Conservation (phyloP, 2,329 filamentous ascomycete genomes). For the Aspergillus vadensis region DNA sequence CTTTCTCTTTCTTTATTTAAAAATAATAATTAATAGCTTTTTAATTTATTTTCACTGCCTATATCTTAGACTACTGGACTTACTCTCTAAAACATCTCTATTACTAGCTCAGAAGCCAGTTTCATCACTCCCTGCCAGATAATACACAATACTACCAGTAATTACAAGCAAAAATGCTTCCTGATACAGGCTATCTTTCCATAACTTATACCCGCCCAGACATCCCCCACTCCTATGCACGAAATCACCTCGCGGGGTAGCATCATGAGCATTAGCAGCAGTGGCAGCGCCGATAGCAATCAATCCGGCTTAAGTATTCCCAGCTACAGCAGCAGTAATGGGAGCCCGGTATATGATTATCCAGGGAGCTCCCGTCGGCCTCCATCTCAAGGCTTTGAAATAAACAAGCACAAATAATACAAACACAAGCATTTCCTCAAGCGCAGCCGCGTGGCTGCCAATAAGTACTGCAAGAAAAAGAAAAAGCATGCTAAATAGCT, state of each 20-base stretch:
- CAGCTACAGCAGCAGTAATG: neutral
- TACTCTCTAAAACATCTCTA: neutral
- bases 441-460: constrained; percentile 61
- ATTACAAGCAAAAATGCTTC: neutral
- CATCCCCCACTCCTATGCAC: neutral
- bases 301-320: neutral
- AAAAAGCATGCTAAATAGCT: constrained; percentile 58
- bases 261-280: neutral
- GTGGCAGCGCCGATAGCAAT: neutral
- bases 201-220: neutral
- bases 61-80: neutral
- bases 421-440: constrained; percentile 58
- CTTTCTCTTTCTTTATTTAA: neutral
- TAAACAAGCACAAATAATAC: neutral
- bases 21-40: neutral
- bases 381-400: neutral
- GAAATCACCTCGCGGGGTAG: constrained; percentile 4
- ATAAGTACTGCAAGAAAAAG: constrained; percentile 65
- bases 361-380: neutral
- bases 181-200: neutral
- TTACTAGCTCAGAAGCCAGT: neutral
- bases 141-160: neutral
- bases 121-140: neutral
- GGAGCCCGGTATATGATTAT: neutral
- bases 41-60: neutral